Evolutionary conservation across 2,329 filamentous ascomycete species (phyloP).

Genomic region (Penicillium polonicum): DNA sequence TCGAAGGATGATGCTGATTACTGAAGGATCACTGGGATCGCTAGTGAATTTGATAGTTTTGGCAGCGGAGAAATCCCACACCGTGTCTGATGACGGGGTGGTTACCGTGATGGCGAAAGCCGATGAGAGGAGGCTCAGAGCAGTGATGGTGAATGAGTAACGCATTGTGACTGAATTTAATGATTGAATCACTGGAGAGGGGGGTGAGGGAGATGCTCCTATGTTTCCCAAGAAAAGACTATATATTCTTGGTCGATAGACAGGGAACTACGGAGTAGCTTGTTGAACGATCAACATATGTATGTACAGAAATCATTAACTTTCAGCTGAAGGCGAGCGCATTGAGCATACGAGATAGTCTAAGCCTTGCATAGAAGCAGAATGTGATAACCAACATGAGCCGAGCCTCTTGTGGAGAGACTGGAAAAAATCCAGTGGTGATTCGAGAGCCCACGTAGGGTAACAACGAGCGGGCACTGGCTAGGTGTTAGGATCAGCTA

Average conservation of each 20-base stretch:
- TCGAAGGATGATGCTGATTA: slow-evolving; percentile 13
- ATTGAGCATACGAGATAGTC: slow-evolving; percentile 9
- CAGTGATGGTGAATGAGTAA: slow-evolving; percentile 3
- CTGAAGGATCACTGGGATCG: slow-evolving; percentile 5
- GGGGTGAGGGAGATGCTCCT: background rate
- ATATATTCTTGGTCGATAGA: background rate
- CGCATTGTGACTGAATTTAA: slow-evolving; percentile 7
- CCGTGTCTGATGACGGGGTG: slow-evolving; percentile 3
- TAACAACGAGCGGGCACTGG: background rate
- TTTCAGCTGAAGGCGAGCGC: background rate
- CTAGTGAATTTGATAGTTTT: slow-evolving; percentile 13
- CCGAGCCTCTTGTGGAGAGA: slow-evolving; percentile 6
- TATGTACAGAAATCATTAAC: background rate
- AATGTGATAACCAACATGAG: slow-evolving; percentile 1
- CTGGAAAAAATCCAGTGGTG: background rate
- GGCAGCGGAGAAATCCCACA: slow-evolving; percentile 11
- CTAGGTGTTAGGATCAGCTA: background rate
- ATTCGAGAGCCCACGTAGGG: background rate
- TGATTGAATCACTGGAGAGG: background rate
- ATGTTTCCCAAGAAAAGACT: background rate
- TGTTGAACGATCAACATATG: background rate
- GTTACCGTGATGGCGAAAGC: slow-evolving; percentile 11
- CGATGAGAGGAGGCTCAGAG: slow-evolving; percentile 6
- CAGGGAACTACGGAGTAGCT: background rate
- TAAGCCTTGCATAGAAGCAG: slow-evolving; percentile 1